Evolutionary conservation across 2,329 filamentous ascomycete species (phyloP).

Genomic region (Ophiocordyceps sinensis): DNA sequence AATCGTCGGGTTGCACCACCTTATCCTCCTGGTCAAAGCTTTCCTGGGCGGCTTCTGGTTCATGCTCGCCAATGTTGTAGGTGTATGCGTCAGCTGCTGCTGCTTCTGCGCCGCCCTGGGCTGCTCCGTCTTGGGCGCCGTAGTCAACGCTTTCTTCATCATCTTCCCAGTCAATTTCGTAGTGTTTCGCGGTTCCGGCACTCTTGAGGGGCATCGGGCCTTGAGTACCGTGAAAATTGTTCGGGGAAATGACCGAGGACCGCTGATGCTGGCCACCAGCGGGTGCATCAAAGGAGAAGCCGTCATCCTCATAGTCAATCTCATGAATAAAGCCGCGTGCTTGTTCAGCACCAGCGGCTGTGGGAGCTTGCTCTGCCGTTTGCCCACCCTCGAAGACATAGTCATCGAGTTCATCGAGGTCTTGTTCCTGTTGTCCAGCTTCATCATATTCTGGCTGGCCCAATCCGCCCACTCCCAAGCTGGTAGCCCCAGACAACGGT

Average conservation of each 20-base stretch:
- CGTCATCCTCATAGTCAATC: constrained; percentile 18
- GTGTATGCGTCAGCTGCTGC: neutral
- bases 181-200: neutral
- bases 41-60: neutral
- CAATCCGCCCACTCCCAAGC: too few species aligned
- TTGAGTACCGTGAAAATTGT: too few species aligned
- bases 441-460: too few species aligned
- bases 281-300: neutral
- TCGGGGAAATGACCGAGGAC: too few species aligned
- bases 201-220: too few species aligned
- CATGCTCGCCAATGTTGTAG: neutral
- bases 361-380: too few species aligned
- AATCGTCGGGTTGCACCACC: neutral
- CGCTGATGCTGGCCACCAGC: too few species aligned
- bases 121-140: neutral
- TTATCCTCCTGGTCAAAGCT: neutral
- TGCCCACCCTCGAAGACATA: neutral
- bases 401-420: too few species aligned
- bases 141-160: constrained; percentile 1
- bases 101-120: neutral
- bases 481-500: too few species aligned
- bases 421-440: too few species aligned
- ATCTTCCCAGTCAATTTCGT: constrained; percentile 12
- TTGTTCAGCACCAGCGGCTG: neutral
- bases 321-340: constrained; percentile 13